Evolutionary conservation across 805 yeast species (phyloP).

Genomic region (Candida bentonensis): DNA sequence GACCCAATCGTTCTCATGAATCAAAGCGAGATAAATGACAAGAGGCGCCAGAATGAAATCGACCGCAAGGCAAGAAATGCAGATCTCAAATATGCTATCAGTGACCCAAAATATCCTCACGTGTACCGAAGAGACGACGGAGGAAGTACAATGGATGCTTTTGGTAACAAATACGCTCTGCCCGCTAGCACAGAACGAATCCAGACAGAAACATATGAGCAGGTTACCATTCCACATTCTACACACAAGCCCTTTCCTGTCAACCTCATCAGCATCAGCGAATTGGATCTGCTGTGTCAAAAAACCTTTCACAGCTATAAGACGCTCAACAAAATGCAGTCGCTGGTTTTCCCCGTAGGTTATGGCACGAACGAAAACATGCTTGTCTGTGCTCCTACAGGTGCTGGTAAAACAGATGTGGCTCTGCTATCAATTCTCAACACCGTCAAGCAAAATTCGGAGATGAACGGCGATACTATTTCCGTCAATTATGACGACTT

Average conservation of each 20-base stretch:
- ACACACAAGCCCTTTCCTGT: slow-evolving; percentile 26
- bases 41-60: slow-evolving; percentile 6
- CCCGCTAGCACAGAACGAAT: slow-evolving; percentile 62
- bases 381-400: slow-evolving; percentile 95
- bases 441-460: slow-evolving; percentile 51
- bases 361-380: slow-evolving; percentile 87
- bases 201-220: slow-evolving; percentile 45
- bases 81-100: slow-evolving; percentile 17
- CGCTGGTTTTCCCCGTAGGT: slow-evolving; percentile 82
- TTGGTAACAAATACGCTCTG: slow-evolving; percentile 66
- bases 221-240: slow-evolving; percentile 70
- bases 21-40: slow-evolving; percentile 10
- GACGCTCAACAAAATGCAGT: slow-evolving; percentile 74
- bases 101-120: slow-evolving; percentile 60
- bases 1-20: slow-evolving; percentile 9
- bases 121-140: slow-evolving; percentile 63
- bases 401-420: slow-evolving; percentile 95
- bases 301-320: slow-evolving; percentile 74
- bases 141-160: slow-evolving; percentile 54
- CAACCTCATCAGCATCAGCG: slow-evolving; percentile 41
- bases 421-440: slow-evolving; percentile 72
- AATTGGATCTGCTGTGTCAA: slow-evolving; percentile 63
- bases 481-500: slow-evolving; percentile 72
- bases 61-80: slow-evolving; percentile 10
- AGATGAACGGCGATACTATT: slow-evolving; percentile 31